Evolutionary conservation across 306 rosid species (phyloP), one percentile per base, ranked within the genome.

Genomic region (Potentilla sterilis): DNA sequence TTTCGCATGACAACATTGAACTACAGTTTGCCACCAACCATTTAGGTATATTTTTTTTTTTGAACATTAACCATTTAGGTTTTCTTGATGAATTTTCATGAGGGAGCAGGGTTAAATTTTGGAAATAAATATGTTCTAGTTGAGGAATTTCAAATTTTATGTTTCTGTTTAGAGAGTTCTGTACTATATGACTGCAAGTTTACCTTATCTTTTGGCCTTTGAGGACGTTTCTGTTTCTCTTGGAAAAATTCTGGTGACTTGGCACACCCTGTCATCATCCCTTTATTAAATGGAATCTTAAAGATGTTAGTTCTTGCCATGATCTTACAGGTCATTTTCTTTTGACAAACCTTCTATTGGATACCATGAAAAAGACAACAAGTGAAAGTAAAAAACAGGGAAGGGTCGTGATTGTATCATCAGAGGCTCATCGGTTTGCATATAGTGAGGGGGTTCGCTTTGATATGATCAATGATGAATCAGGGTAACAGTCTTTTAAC

Each of bases 21-120:
- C 47, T 89, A 85, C 97, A 94, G 83, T 94, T 91, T 84, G 97
- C 97, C 43, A 94, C 96, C 76, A 94, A 94, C 84, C 97, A 91
- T 84, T 70, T 94, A 80, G 94, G 98, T 91, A 87, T 46, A n/a
- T 69, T 28, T 28, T 28, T 28, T 28, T 28, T 28, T 28, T 28
- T 28, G 28, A 28, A 28, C 28, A 28, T 0, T 28, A 28, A 28
- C 28, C 28, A 28, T 28, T 28, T 28, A 28, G 28, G 28, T 67
- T 57, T 35, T 57, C 63, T 21, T 59, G 37, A 24, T 61, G 34
- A 55, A 55, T 18, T 63, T 61, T 35, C 14, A 65, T 49, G 52
- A 51, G 51, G 59, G 37, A 10, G 32, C 21, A 48, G 40, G 28
- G 40, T 44, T 44, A 44, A 44, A 15, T 28, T 41, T 43, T 44